phyloP scores from a whole-genome alignment of 2,329 filamentous ascomycete species.

The Chaetoscypha palmicola region DNA sequence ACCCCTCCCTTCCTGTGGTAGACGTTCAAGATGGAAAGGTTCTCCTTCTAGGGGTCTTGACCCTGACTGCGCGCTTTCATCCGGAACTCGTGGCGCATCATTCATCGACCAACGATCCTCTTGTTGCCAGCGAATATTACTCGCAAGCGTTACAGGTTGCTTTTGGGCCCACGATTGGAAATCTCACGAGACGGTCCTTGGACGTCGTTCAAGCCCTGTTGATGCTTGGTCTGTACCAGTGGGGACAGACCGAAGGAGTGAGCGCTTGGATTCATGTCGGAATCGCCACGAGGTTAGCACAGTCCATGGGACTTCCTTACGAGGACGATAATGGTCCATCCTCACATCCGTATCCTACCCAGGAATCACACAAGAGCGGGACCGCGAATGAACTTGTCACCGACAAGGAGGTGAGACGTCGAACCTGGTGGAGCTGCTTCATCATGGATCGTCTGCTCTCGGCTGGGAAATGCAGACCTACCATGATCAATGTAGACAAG shows the following conservation, averaged over 20 bases:
- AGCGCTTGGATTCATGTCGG: slow-evolving; percentile 62
- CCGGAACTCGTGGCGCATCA: slow-evolving; percentile 48
- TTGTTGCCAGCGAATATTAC: slow-evolving; percentile 57
- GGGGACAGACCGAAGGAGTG: slow-evolving; percentile 56
- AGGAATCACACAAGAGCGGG: slow-evolving; percentile 26
- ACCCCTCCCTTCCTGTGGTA: slow-evolving; percentile 17
- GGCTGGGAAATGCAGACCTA: slow-evolving; percentile 53
- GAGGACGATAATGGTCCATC: slow-evolving; percentile 37
- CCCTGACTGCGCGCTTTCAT: slow-evolving; percentile 64
- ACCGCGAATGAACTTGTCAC: slow-evolving; percentile 39
- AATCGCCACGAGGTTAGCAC: slow-evolving; percentile 51
- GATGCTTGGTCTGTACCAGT: slow-evolving; percentile 67
- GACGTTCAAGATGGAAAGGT: slow-evolving; percentile 43
- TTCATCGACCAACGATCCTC: slow-evolving; percentile 37
- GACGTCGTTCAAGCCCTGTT: slow-evolving; percentile 61
- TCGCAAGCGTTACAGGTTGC: slow-evolving; percentile 50
- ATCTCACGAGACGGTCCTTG: slow-evolving; percentile 47
- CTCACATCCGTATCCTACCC: slow-evolving; percentile 6
- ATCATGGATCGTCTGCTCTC: slow-evolving; percentile 65
- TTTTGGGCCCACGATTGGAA: slow-evolving; percentile 40
- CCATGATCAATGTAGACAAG: slow-evolving; percentile 52
- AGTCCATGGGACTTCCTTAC: slow-evolving; percentile 53
- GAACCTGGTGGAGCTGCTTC: slow-evolving; percentile 70
- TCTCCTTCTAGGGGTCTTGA: slow-evolving; percentile 58
- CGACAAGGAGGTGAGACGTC: slow-evolving; percentile 55